A percentile compares a stretch with the other conserved stretches of the same genome.
Evolutionary conservation across 2,329 filamentous ascomycete species (phyloP).

Genomic region (Penicillium hordei): DNA sequence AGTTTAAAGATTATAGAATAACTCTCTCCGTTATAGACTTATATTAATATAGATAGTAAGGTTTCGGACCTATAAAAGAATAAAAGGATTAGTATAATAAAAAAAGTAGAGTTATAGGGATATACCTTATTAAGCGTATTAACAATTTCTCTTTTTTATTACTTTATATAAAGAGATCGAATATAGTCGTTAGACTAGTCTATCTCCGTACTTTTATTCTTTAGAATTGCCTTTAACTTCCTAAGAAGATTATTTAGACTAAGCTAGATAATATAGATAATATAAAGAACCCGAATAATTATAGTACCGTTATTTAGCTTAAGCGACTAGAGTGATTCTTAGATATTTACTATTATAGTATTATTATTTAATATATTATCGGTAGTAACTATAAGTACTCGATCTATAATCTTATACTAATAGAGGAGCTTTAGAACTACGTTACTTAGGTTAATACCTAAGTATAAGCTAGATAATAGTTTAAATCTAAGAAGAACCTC

Average conservation of each 20-base stretch:
- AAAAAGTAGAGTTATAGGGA: background rate
- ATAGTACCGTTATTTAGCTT: background rate
- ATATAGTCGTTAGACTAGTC: background rate
- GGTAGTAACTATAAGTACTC: background rate
- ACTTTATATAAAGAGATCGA: background rate
- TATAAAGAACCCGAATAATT: background rate
- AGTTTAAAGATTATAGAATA: background rate
- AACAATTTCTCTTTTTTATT: background rate
- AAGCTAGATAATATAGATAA: background rate
- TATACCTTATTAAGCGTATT: background rate
- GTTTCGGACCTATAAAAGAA: background rate
- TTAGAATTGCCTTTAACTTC: background rate
- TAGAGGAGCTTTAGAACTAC: background rate
- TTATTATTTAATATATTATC: background rate
- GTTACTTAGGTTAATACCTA: background rate
- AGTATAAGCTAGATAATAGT: background rate
- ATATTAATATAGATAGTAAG: background rate
- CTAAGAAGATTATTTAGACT: background rate
- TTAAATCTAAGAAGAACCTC: slow-evolving; percentile 1
- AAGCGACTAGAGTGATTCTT: background rate
- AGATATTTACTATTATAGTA: background rate
- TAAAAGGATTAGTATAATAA: background rate
- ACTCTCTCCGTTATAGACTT: background rate
- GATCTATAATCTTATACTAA: background rate
- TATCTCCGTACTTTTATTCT: background rate